A percentile compares a stretch with the other conserved stretches of the same genome.
Evolutionary conservation across 257 asterid species (phyloP).

Genomic region (Craterostigma plantagineum): DNA sequence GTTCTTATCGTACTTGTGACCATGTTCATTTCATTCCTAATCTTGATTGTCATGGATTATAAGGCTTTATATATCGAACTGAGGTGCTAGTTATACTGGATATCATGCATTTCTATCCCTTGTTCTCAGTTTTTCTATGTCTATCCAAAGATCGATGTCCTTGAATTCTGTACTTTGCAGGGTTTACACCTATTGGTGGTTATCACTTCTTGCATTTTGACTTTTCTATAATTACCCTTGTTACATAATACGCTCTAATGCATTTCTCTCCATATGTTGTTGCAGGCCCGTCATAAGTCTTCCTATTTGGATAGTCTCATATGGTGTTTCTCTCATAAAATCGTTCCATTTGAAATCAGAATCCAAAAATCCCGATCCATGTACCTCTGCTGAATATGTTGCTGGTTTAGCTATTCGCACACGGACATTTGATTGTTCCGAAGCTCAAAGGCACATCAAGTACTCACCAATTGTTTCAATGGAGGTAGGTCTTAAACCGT

Average conservation of each 20-base stretch:
- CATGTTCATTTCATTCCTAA: not conserved
- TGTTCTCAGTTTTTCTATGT: no score
- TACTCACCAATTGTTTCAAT: constrained; percentile 59
- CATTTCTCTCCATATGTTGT: constrained; percentile 6
- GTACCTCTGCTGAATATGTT: constrained; percentile 22
- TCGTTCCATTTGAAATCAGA: constrained; percentile 22
- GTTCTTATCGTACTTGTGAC: not conserved
- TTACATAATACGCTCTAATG: not conserved
- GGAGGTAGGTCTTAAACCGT: constrained; percentile 28
- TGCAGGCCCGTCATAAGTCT: constrained; percentile 54
- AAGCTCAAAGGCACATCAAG: constrained; percentile 50
- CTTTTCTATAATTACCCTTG: not conserved
- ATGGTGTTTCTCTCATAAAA: constrained; percentile 21
- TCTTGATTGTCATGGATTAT: no score
- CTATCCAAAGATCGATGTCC: no score
- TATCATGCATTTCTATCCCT: no score
- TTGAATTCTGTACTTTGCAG: no score
- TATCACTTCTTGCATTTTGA: not conserved
- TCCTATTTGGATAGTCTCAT: constrained; percentile 30
- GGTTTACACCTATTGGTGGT: not conserved
- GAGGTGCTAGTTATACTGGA: no score
- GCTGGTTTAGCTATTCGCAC: constrained; percentile 37
- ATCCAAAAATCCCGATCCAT: constrained; percentile 20
- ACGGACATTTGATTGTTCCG: constrained; percentile 58
- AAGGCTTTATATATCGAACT: no score